Evolutionary conservation across 83 land plant genomes (phyloP), one percentile per base, ranked within the genome.

Genomic region (Picea abies): DNA sequence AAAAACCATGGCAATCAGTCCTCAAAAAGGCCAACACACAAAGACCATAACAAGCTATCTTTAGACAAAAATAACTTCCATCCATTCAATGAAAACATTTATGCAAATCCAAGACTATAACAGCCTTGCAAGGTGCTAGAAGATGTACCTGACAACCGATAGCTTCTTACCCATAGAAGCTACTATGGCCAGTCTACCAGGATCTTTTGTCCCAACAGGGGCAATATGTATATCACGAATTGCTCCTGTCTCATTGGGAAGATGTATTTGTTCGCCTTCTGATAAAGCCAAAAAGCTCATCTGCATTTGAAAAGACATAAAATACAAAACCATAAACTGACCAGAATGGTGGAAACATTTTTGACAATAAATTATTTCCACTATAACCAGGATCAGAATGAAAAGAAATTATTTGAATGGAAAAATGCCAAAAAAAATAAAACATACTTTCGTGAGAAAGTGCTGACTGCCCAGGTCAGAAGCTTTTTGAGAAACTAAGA

Each of bases 141-240:
- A 49, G 25, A 61, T 66, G 69, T n/a, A 96, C 99, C 99, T 94
- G 82, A 95, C 81, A 84, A 96, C 79, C 49, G 92, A 84, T 64
- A 96, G 80, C 81, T 86, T 94, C 83, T 90, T 93, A 71, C 94
- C 95, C 75, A 94, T 37, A 11, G 97, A 95, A 79, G 96, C 92
- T 41, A 93, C 84, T 56, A 94, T 84, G 23, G 90, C 94, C 71
- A 92, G 93, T 80, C 88, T 86, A 69, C 87, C 86, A 80, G 86
- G 82, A 82, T 76, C 78, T 49, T 80, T 80, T 47, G 83, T 80
- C 29, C 85, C 82, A 75, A 80, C 23, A 52, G 91, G 89, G 22
- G 93, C 87, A 84, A 95, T 60, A 62, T 82, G 88, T 17, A 96
- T 68, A 82, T 96, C 99, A 79, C 90, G 92, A 49, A 96, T 75